A percentile compares a stretch with the other conserved stretches of the same genome.
Evolutionary conservation across 192 early-diverging fungal genomes (phyloP).

Genomic region (Coemansia sp.): DNA sequence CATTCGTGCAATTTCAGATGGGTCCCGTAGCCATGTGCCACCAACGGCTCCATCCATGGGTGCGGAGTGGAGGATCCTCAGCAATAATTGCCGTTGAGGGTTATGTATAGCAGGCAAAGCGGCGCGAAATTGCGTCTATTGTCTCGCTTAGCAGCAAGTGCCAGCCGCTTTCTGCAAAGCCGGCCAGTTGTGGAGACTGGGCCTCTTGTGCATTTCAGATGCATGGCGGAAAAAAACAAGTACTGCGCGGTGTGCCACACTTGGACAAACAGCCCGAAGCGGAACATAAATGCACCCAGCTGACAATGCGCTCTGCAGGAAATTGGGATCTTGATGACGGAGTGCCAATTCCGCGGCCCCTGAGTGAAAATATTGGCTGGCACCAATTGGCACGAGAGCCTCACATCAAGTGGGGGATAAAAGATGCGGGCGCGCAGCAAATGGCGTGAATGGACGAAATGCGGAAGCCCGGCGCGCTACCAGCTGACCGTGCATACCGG

Average conservation of each 20-base stretch:
- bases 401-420: neutral
- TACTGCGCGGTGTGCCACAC: constrained; percentile 6
- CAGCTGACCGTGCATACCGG: constrained; percentile 7
- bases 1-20: neutral
- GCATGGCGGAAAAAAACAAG: constrained; percentile 10
- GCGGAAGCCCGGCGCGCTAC: neutral
- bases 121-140: constrained; percentile 6
- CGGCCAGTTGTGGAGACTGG: constrained; percentile 11
- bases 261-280: constrained; percentile 5
- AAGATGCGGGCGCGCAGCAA: constrained; percentile 3
- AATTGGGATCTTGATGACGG: constrained; percentile 5
- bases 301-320: constrained; percentile 1
- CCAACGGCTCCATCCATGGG: neutral
- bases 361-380: neutral
- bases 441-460: neutral
- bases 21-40: constrained; percentile 4
- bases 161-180: neutral
- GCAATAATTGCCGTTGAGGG: neutral
- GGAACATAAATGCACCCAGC: neutral
- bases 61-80: neutral
- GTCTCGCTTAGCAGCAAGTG: neutral
- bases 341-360: constrained; percentile 6
- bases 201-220: neutral
- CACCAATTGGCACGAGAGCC: constrained; percentile 5
- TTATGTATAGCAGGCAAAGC: constrained; percentile 5